Evolutionary conservation across 257 asterid species (phyloP), one percentile per base, ranked within the genome.

Genomic region (Lantana camara): DNA sequence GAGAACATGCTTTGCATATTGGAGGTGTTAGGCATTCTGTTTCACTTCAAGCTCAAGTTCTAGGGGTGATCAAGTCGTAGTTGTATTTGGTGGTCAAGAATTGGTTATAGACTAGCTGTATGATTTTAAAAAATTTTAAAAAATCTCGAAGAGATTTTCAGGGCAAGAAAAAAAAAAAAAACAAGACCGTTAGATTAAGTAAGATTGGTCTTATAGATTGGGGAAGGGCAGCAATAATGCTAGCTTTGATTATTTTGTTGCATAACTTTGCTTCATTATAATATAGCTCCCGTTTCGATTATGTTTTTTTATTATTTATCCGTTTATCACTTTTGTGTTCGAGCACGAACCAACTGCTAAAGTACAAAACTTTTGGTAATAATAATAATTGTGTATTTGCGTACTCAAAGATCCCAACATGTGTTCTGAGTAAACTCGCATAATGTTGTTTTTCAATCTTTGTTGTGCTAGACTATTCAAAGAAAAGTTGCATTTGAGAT

Each of bases 1-100:
- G 97, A 3, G 85, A 79, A 51, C 96, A 91, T 16, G 85, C 76
- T 7, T 50, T 91, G 60, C 91, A 79, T 55, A 57, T 88, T 49
- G 96, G 95, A 37, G 85, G 74, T 56, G 20, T 79, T 13, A 79
- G 64, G 70, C 95, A 91, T 71, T 48, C 93, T 7, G 58, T 91
- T 70, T 83, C 91, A 0, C 79, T 88, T 23, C 78, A 80, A 58
- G 77, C 91, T 17, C 76, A 74, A 13, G 13, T 64, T 47, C 81
- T 78, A 1, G 83, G 86, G 11, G 58, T 84, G 30, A 73, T 84
- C 59, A 76, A 74, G 72, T 68, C 73, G 21, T 51, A 49, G 20
- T 22, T 19, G 58, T 16, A 6, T 22, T 64, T 23, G 2, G 0
- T 50, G 9, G 4, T 32, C 35, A 27, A 47, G 57, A 9, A 10